Evolutionary conservation across 768 basidiomycete species (phyloP).

Genomic region (Boletus reticulatus): DNA sequence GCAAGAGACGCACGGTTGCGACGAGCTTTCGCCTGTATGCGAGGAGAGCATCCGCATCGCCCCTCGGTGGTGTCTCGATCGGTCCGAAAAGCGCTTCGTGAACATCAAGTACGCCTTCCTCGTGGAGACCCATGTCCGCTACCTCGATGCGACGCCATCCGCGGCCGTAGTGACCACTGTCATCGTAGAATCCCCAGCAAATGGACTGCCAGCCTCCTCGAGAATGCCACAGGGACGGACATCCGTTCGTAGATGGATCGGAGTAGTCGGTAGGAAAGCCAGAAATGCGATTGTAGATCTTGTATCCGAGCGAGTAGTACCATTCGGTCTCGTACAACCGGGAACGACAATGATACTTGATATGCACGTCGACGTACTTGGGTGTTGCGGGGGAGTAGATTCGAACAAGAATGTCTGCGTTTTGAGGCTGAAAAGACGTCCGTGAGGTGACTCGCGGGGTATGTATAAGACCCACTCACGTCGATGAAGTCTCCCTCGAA

Average conservation of each 20-base stretch:
- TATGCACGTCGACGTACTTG: conserved; percentile 11
- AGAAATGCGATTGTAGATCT: not conserved
- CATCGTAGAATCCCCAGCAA: conserved; percentile 9
- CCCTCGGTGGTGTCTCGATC: not conserved
- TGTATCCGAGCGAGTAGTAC: conserved; percentile 9
- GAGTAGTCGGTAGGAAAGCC: too few species aligned
- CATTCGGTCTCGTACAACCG: not conserved
- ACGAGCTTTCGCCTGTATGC: conserved; percentile 4
- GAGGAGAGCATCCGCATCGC: not conserved
- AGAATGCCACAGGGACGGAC: not conserved
- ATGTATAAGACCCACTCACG: not conserved
- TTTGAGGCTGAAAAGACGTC: not conserved
- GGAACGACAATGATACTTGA: conserved; percentile 5
- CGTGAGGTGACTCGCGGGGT: not conserved
- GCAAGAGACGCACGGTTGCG: not conserved
- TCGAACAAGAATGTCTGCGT: not conserved
- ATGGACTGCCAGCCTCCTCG: conserved; percentile 7
- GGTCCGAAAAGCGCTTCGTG: conserved; percentile 5
- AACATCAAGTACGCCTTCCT: conserved; percentile 6
- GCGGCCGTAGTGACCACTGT: not conserved
- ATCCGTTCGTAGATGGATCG: not conserved
- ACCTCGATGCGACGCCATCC: not conserved
- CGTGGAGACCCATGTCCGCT: not conserved
- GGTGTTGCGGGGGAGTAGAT: conserved; percentile 10
- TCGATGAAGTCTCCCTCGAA: not conserved